Evolutionary conservation across 1,284 basidiomycete species (phyloP).

Genomic region (Erythrobasidium hasegawianum): DNA sequence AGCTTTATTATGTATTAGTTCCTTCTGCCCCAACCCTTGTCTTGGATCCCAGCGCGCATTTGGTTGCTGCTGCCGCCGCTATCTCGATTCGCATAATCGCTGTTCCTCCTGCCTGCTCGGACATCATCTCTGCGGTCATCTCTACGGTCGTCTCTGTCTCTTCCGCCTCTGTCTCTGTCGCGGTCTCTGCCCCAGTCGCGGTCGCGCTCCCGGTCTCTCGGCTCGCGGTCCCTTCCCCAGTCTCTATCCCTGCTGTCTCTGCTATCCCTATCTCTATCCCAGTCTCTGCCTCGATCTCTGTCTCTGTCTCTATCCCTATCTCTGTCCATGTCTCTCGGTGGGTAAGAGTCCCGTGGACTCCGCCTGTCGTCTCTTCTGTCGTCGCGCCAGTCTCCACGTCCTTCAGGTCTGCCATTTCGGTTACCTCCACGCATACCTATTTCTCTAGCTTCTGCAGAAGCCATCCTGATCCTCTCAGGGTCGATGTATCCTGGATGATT

Average conservation of each 20-base stretch:
- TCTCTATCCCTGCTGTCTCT: neutral
- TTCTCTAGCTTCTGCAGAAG: constrained; percentile 19
- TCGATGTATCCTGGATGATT: constrained; percentile 19
- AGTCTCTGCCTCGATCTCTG: neutral
- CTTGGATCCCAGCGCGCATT: constrained; percentile 27
- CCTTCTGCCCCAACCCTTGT: constrained; percentile 28
- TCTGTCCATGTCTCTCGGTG: neutral
- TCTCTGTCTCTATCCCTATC: constrained; percentile 1
- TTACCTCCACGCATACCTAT: constrained; percentile 11
- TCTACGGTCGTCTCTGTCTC: neutral
- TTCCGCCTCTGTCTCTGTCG: constrained; percentile 1
- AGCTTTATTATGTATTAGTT: neutral
- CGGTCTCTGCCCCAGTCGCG: constrained; percentile 12
- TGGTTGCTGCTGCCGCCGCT: constrained; percentile 13
- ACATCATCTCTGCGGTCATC: too few species aligned
- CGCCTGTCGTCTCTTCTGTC: neutral
- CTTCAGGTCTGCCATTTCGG: constrained; percentile 10
- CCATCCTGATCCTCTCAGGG: constrained; percentile 28
- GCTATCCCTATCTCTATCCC: constrained; percentile 3
- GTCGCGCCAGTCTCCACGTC: neutral
- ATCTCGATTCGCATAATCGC: neutral
- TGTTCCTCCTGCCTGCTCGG: neutral
- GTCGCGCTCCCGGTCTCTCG: neutral
- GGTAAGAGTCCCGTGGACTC: neutral
- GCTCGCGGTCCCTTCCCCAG: neutral